A percentile compares a stretch with the other conserved stretches of the same genome.
These are phyloP conservation scores for Eucalyptus pumila DNA, from an alignment of 345 rosid species.

Conservation along the genomic window DNA sequence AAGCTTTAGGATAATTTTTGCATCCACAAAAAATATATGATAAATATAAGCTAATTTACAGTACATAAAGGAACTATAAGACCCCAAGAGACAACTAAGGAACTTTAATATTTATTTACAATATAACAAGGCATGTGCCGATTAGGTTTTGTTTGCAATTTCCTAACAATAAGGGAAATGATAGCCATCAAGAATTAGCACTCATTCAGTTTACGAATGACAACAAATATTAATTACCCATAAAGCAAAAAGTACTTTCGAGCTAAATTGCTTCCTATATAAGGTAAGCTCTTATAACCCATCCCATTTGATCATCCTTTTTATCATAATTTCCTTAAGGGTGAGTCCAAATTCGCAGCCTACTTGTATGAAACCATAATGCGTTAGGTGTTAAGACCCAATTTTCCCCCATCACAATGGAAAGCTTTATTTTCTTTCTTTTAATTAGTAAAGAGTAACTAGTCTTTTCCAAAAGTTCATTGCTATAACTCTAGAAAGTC, in stretches of 20 bases:
- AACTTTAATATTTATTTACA: too few species aligned
- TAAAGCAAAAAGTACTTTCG: not conserved
- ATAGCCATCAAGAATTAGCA: not conserved
- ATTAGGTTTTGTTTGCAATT: not conserved
- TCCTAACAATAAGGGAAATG: fast-evolving
- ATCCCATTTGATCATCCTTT: not conserved
- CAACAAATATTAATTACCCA: not conserved
- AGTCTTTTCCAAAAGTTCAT: not conserved
- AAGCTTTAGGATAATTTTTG: not conserved
- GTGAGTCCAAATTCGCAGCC: not conserved
- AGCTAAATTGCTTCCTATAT: not conserved
- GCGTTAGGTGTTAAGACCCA: not conserved
- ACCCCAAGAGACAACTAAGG: not conserved
- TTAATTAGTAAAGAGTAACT: not conserved
- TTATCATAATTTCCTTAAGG: not conserved
- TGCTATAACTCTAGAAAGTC: not conserved
- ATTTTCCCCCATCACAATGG: not conserved
- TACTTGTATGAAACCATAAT: not conserved
- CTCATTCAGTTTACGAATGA: not conserved
- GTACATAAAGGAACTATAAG: not conserved
- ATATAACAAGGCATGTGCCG: not conserved
- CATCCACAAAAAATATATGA: too few species aligned
- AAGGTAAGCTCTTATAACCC: not conserved
- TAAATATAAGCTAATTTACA: not conserved
- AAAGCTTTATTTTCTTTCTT: not conserved